phyloP scores from a whole-genome alignment of 768 basidiomycete species.

The Termitomyces sp. region DNA sequence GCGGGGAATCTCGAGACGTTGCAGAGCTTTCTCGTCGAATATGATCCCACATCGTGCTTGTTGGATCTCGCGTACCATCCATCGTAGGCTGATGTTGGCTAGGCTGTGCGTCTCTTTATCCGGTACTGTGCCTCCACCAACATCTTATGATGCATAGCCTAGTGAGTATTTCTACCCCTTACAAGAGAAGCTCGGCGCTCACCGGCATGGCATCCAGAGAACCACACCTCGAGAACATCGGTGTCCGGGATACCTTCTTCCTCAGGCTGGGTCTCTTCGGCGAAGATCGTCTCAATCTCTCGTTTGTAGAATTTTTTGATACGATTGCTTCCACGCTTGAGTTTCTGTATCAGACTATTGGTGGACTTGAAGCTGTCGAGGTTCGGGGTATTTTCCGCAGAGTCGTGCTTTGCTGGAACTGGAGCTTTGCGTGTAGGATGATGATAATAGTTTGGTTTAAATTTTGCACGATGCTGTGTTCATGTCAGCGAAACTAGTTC shows the following conservation, averaged over 20 bases:
- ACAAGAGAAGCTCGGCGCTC: slow-evolving; percentile 18
- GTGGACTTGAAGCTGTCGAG: slow-evolving; percentile 5
- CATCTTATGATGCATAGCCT: slow-evolving; percentile 37
- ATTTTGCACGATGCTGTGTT: slow-evolving; percentile 60
- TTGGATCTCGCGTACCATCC: slow-evolving; percentile 76
- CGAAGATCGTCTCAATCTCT: slow-evolving; percentile 3
- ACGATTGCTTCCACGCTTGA: slow-evolving; percentile 6
- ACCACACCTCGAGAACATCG: slow-evolving; percentile 80
- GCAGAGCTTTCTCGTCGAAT: slow-evolving; percentile 51
- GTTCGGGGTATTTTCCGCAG: slow-evolving; percentile 22
- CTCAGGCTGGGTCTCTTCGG: slow-evolving; percentile 9
- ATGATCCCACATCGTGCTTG: slow-evolving; percentile 54
- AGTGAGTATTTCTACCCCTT: neutral
- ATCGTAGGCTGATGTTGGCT: slow-evolving; percentile 61
- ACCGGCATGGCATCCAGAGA: slow-evolving; percentile 72
- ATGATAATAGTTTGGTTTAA: slow-evolving; percentile 62
- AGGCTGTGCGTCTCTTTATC: slow-evolving; percentile 45
- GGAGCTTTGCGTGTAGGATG: slow-evolving; percentile 28
- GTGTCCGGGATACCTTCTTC: slow-evolving; percentile 14
- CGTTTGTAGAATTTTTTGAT: slow-evolving; percentile 7
- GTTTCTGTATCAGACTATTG: slow-evolving; percentile 2
- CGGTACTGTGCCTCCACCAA: slow-evolving; percentile 62
- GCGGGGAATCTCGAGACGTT: slow-evolving; percentile 20
- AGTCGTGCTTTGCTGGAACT: slow-evolving; percentile 21
- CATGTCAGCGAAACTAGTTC: neutral